phyloP scores from a whole-genome alignment of 768 basidiomycete genomes.

The Kwoniella dejecticola region DNA sequence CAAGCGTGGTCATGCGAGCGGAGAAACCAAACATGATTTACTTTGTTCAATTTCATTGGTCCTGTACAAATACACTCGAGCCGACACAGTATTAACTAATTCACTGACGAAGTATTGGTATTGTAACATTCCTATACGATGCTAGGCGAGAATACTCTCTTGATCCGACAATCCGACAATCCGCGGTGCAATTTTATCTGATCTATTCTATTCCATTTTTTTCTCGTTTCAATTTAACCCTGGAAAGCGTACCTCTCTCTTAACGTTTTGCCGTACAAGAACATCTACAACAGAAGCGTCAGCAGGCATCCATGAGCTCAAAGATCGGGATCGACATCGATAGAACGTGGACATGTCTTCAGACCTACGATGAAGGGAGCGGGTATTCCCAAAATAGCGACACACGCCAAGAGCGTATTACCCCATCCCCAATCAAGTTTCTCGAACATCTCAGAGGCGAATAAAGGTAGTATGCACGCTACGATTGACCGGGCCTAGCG shows the following conservation, averaged over 20 bases:
- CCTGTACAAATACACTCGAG: too few relatives aligned
- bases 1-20: too few relatives aligned
- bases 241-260: conserved; percentile 24
- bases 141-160: too few relatives aligned
- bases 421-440: conserved; percentile 51
- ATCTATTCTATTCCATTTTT: background rate
- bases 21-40: too few relatives aligned
- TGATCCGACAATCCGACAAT: too few relatives aligned
- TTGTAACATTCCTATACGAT: too few relatives aligned
- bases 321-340: too few relatives aligned
- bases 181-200: too few relatives aligned
- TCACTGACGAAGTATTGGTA: too few relatives aligned
- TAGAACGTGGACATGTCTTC: too few relatives aligned
- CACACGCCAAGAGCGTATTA: conserved; percentile 41
- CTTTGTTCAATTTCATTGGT: too few relatives aligned
- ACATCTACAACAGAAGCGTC: conserved; percentile 20
- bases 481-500: conserved; percentile 36
- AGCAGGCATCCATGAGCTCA: background rate
- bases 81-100: too few relatives aligned
- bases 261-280: conserved; percentile 15
- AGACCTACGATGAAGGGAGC: conserved; percentile 45
- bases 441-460: conserved; percentile 38
- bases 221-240: conserved; percentile 3
- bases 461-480: conserved; percentile 44
- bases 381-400: conserved; percentile 40